Evolutionary conservation across 2,329 filamentous ascomycete species (phyloP), one percentile per base, ranked within the genome.

Genomic region (Monosporascus ibericus): DNA sequence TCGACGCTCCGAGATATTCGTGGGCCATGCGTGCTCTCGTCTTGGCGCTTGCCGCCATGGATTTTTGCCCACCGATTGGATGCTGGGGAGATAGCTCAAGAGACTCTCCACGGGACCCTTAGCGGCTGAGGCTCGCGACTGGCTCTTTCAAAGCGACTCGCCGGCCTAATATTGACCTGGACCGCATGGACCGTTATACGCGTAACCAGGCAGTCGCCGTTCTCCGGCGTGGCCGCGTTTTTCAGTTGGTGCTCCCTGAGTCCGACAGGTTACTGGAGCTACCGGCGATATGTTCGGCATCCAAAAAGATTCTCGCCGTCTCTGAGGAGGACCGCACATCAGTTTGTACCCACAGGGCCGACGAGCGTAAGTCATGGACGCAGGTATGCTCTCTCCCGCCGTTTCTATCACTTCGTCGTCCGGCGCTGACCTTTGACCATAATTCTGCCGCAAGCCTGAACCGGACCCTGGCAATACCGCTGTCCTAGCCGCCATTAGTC

Each of bases 81-180:
- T n/a, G 25, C 39, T 1, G 51, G 53, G 11, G 25, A 50, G 6
- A 15, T 55, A 25, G 38, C 40, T 25, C 42, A 22, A 11, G 54
- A 55, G 17, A 50, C 37, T 4, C 18, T 53, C 25, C 48, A 56
- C 27, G 53, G 52, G 8, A 14, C 42, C 14, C 8, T 24, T 56
- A 4, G 47, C 42, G n/a, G 30, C n/a, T 5, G 53, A 53, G 8
- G 30, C 20, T 8, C 50, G 47, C 0, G 49, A 57, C 11, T 58
- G 58, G 56, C 48, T 57, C 11, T 60, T 58, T 42, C 51, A 57
- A 57, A 39, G 46, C 53, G 3, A 57, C 47, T 15, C 53, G 52
- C 9, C 51, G 18, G 9, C 58, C 54, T 1, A 52, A 37, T 22
- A 7, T 37, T 2, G 51, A 15, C 14, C 30, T 53, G 5, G 58